Conservation (phyloP, 2,329 filamentous ascomycete genomes). For the Exophiala xenobiotica region DNA sequence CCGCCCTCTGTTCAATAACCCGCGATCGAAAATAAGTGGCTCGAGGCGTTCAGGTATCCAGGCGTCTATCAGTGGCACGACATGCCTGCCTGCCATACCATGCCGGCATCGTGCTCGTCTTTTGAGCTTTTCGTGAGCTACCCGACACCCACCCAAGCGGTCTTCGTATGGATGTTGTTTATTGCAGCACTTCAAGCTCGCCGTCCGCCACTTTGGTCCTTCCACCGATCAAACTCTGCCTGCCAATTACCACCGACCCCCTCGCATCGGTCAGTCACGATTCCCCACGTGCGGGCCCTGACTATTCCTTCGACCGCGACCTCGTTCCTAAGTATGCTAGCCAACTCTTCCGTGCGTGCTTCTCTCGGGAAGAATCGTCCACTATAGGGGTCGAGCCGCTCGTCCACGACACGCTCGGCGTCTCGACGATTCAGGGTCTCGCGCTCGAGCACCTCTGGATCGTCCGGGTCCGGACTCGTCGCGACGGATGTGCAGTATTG, state of each 20-base stretch:
- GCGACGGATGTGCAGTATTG: slow-evolving; percentile 88
- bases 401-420: slow-evolving; percentile 74
- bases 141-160: too few species aligned
- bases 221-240: slow-evolving; percentile 19
- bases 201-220: background rate
- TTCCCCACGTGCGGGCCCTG: slow-evolving; percentile 74
- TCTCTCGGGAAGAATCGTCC: slow-evolving; percentile 77
- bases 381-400: slow-evolving; percentile 89
- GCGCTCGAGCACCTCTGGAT: slow-evolving; percentile 71
- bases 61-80: too few species aligned
- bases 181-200: background rate
- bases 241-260: slow-evolving; percentile 42
- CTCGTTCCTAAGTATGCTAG: slow-evolving; percentile 67
- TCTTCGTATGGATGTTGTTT: too few species aligned
- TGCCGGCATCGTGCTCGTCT: too few species aligned
- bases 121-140: too few species aligned
- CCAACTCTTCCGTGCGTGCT: slow-evolving; percentile 75
- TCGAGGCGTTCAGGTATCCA: too few species aligned
- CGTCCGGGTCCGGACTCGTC: slow-evolving; percentile 80
- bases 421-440: slow-evolving; percentile 69
- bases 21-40: too few species aligned
- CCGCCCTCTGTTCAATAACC: too few species aligned
- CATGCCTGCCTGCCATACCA: too few species aligned
- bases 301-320: slow-evolving; percentile 83
- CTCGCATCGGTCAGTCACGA: slow-evolving; percentile 74